Evolutionary conservation across 495 filamentous ascomycete species (phyloP).

Genomic region (Aspergillus kassunensis): DNA sequence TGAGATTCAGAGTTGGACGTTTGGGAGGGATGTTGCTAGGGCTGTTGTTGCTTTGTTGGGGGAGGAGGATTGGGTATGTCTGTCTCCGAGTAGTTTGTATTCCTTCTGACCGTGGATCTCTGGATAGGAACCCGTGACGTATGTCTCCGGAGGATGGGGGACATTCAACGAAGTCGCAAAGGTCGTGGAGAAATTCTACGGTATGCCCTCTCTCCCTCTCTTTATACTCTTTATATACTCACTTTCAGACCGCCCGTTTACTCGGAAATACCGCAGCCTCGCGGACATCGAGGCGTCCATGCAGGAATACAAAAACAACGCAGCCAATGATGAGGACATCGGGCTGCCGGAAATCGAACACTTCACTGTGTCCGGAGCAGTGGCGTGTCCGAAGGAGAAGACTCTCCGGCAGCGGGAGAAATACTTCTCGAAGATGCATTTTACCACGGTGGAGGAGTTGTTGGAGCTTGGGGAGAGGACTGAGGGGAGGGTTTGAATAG

Average conservation of each 20-base stretch:
- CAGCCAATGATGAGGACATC: not conserved
- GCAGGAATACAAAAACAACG: not conserved
- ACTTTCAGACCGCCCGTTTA: not conserved
- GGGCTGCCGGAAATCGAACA: too few relatives aligned
- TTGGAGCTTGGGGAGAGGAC: too few relatives aligned
- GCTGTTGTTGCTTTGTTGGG: constrained; percentile 7
- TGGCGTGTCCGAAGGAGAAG: too few relatives aligned
- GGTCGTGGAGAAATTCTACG: constrained; percentile 5
- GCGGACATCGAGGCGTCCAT: too few relatives aligned
- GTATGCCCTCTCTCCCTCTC: not conserved
- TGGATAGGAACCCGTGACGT: constrained; percentile 11
- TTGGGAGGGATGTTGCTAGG: constrained; percentile 8
- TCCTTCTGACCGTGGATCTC: constrained; percentile 4
- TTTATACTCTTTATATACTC: not conserved
- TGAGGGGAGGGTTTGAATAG: too few relatives aligned
- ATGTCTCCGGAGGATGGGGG: not conserved
- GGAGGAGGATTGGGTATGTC: not conserved
- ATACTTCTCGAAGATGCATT: too few relatives aligned
- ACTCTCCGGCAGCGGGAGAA: too few relatives aligned
- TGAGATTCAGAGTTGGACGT: constrained; percentile 1
- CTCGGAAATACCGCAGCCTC: too few relatives aligned
- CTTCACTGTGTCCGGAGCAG: too few relatives aligned
- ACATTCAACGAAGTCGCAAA: constrained; percentile 3
- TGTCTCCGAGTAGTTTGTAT: not conserved
- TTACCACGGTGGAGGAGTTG: too few relatives aligned